These are phyloP conservation scores for Selaginella tamariscina DNA, from an alignment of 75 land plant species.

Conservation along the genomic window DNA sequence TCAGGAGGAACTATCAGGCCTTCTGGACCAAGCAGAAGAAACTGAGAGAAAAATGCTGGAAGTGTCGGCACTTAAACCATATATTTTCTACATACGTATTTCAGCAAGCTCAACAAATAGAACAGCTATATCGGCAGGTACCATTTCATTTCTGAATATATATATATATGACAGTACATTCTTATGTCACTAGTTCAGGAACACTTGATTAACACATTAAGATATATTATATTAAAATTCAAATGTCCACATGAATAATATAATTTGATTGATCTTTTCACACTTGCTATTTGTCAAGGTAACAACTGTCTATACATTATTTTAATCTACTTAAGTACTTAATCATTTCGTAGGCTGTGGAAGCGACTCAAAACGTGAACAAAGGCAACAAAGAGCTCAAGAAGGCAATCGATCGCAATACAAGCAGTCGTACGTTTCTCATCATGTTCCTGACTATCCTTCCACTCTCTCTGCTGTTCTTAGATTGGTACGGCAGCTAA, in stretches of 20 bases:
- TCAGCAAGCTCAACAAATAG: slow-evolving; percentile 91
- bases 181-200: not conserved
- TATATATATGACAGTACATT: not conserved
- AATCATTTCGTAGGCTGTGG: slow-evolving; percentile 50
- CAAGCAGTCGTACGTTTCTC: slow-evolving; percentile 79
- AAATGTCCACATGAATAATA: too few relatives aligned
- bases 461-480: slow-evolving; percentile 65
- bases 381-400: slow-evolving; percentile 86
- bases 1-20: slow-evolving; percentile 63
- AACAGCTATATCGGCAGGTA: slow-evolving; percentile 69
- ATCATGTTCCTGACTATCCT: slow-evolving; percentile 74
- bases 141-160: not conserved
- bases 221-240: not conserved
- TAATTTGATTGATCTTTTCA: too few relatives aligned
- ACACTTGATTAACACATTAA: not conserved
- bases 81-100: slow-evolving; percentile 81
- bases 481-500: slow-evolving; percentile 64
- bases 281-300: too few relatives aligned
- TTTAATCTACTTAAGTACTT: too few relatives aligned
- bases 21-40: slow-evolving; percentile 70
- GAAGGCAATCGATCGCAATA: slow-evolving; percentile 76
- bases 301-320: too few relatives aligned
- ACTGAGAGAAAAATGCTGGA: slow-evolving; percentile 92
- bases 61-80: slow-evolving; percentile 83
- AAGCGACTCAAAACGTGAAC: slow-evolving; percentile 77